Evolutionary conservation across 257 asterid genomes (phyloP), one percentile per base, ranked within the genome.

Genomic region (Nicotiana sylvestris): DNA sequence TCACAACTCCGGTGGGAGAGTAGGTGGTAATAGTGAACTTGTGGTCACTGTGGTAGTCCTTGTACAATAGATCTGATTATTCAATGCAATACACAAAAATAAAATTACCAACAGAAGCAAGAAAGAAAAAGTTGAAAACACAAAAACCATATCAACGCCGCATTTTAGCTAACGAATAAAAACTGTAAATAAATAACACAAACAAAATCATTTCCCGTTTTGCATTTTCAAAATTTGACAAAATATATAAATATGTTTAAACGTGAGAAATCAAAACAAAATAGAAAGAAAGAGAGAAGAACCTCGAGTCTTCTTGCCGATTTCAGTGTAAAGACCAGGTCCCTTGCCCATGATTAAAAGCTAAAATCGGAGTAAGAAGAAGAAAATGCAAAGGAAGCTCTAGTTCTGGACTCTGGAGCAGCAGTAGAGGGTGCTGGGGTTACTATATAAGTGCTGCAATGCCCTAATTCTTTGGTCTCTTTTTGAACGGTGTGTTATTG

Each of bases 301-400:
- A 93, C 98, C 98, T 92, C 98, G 78, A 81, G 98, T 91, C 77
- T 86, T 92, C 83, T 92, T 95, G 87, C 98, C 98, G 79, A 95
- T 93, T 66, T 92, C 97, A 43, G 94, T 30, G 96, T 95, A 95
- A 65, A 95, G 94, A 56, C 98, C 98, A 25, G 98, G 98, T 81
- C 98, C 98, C 85, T 93, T 95, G 72, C 88, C 95, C 98, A 95
- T 95, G 84, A 49, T 86, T 85, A 65, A 82, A 81, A 60, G 60
- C 13, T 46, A 9, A 68, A 81, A 57, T 60, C 46, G 16, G 15
- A 69, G 78, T 65, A 81, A 37, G 82, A 69, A 81, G 39, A 32
- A 9, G 18, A 10, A 86, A 18, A 27, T 4, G 25, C 12, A 77
- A 11, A 80, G 46, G 61, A 66, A 27, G 29, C 68, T 29, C 7